A percentile compares a stretch with the other conserved stretches of the same genome.
Evolutionary conservation across 257 asterid genomes (phyloP).

Genomic region (Solanum neorickii): DNA sequence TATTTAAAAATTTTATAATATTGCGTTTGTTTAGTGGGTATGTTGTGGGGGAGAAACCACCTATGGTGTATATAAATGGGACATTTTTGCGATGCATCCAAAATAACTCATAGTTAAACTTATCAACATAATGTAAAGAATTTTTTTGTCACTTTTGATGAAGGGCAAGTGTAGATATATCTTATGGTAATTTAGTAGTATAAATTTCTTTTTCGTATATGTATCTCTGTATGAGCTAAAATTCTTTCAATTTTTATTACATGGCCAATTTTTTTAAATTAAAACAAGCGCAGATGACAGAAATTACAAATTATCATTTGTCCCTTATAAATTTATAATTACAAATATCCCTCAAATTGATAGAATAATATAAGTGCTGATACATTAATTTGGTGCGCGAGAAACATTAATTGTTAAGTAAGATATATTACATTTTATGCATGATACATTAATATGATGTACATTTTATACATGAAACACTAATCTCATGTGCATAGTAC

Average conservation of each 20-base stretch:
- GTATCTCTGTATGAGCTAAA: not conserved
- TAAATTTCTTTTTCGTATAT: not conserved
- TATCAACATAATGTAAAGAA: not conserved
- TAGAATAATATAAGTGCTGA: no score
- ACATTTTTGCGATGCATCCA: not conserved
- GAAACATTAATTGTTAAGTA: no score
- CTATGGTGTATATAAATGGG: not conserved
- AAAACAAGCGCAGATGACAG: no score
- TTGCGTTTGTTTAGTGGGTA: not conserved
- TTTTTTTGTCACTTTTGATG: not conserved
- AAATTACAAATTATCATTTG: no score
- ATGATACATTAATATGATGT: no score
- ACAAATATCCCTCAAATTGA: no score
- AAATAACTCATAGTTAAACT: not conserved
- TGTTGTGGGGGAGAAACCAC: not conserved
- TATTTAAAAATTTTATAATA: not conserved
- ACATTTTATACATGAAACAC: no score
- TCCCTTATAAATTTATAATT: no score
- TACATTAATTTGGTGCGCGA: no score
- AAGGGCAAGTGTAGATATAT: not conserved
- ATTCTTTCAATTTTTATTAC: no score
- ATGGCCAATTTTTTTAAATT: not conserved
- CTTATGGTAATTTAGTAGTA: not conserved
- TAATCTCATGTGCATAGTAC: no score
- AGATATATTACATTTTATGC: no score